Evolutionary conservation across 2,329 filamentous ascomycete genomes (phyloP).

Genomic region (Colletotrichum viniferum): DNA sequence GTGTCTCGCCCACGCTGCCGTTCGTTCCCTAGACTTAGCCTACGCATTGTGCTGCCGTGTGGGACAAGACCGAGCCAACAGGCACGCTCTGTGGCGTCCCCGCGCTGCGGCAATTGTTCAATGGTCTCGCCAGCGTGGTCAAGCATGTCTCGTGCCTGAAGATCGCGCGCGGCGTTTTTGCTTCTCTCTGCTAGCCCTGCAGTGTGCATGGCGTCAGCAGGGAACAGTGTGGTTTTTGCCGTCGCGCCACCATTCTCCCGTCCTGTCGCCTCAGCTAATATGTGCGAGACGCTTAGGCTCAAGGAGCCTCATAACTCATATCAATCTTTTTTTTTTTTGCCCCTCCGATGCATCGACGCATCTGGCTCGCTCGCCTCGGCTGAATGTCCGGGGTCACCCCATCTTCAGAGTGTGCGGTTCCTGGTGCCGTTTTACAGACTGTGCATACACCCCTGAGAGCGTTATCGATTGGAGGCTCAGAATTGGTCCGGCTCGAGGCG

Average conservation of each 20-base stretch:
- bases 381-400: neutral
- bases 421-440: neutral
- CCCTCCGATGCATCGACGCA: neutral
- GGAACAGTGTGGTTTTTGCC: neutral
- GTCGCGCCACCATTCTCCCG: neutral
- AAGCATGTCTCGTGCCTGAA: slow-evolving; percentile 6
- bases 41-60: neutral
- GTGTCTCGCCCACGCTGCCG: neutral
- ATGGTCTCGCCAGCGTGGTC: neutral
- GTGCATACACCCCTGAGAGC: neutral
- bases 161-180: neutral
- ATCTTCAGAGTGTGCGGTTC: neutral
- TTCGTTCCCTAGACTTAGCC: neutral
- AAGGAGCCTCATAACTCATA: neutral
- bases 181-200: neutral
- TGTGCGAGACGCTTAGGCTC: neutral
- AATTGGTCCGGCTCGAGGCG: neutral
- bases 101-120: neutral
- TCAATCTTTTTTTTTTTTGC: neutral
- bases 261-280: neutral
- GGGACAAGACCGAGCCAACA: neutral
- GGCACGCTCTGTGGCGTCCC: neutral
- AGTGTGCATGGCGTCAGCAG: neutral
- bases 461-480: neutral
- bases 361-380: neutral